Evolutionary conservation across 495 filamentous ascomycete species (phyloP).

Genomic region (Symbiotaphrina buchneri): DNA sequence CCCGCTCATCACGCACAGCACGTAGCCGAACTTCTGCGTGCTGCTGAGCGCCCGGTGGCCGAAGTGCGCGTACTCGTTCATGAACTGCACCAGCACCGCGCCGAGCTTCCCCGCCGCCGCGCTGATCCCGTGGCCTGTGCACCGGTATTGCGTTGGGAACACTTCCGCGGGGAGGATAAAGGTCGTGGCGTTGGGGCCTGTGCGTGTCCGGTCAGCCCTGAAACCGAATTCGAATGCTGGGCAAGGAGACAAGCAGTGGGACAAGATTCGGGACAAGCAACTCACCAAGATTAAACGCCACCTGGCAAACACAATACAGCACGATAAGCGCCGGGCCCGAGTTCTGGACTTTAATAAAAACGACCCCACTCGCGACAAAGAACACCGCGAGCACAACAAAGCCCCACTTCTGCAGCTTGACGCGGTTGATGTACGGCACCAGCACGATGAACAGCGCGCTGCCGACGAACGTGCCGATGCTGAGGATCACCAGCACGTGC

Average conservation of each 20-base stretch:
- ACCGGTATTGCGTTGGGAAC: constrained; percentile 37
- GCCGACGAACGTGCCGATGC: constrained; percentile 14
- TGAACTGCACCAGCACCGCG: constrained; percentile 29
- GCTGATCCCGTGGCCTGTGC: constrained; percentile 29
- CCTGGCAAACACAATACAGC: constrained; percentile 33
- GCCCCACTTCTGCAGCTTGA: constrained; percentile 22
- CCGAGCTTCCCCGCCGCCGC: constrained; percentile 33
- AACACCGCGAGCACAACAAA: constrained; percentile 22
- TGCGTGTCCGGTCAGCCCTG: background rate
- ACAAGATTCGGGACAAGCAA: background rate
- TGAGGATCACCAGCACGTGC: constrained; percentile 7
- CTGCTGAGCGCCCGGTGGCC: background rate
- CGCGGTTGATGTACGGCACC: constrained; percentile 22
- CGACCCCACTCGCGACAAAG: constrained; percentile 24
- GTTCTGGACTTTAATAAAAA: constrained; percentile 23
- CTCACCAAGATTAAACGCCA: constrained; percentile 38
- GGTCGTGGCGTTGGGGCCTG: constrained; percentile 18
- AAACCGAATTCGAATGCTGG: background rate
- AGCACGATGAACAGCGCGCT: constrained; percentile 20
- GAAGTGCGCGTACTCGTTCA: constrained; percentile 11
- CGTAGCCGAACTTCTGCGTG: constrained; percentile 10
- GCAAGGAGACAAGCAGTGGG: background rate
- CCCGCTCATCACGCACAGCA: constrained; percentile 20
- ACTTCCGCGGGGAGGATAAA: constrained; percentile 30
- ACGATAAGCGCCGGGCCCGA: constrained; percentile 17